Evolutionary conservation across 495 filamentous ascomycete genomes (phyloP), one percentile per base, ranked within the genome.

Genomic region (Aspergillus carlsbadensis): DNA sequence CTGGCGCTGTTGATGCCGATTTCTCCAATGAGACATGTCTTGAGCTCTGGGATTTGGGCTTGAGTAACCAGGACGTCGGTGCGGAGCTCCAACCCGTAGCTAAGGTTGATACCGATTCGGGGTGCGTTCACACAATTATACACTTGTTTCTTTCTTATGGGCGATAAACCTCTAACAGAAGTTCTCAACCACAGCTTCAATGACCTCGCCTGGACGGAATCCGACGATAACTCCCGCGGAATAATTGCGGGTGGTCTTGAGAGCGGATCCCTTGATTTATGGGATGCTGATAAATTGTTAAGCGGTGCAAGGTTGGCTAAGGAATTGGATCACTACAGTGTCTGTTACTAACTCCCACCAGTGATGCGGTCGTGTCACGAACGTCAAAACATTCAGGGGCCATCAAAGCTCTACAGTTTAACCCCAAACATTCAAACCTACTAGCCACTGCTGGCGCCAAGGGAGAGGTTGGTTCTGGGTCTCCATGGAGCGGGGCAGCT

Each of bases 1-100:
- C 93, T 52, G 94, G 94, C 50, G 94, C 94, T 58, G 92, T 98
- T 15, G 91, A 94, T 73, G 92, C 89, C 63, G 92, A 97, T 70
- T 98, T 99, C 78, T 98, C 94, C 5, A 92, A 94, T 73, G 92
- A 97, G 70, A 96, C 91, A 53, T 90, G 92, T 73, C 80, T 99
- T 37, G 94, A 99, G 78, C 80, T 99, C 41, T 99, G 94, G 94
- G 91, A 98, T 77, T 75, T 98, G 56, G 84, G 80, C 65, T 75
- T 97, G 64, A 87, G 90, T 70, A 84, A 83, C 69, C 70, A 79
- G 40, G 83, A 88, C 56, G 84, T 85, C 63, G 85, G 84, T 42
- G 81, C 87, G 50, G 94, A 98, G 78, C 82, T 96, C 45, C 87
- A 92, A 70, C 91, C 94, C 34, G 76, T 89, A 65, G 88, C 85